Evolutionary conservation across 2,329 filamentous ascomycete species (phyloP), one percentile per base, ranked within the genome.

Genomic region (Lecanicillium sp.): DNA sequence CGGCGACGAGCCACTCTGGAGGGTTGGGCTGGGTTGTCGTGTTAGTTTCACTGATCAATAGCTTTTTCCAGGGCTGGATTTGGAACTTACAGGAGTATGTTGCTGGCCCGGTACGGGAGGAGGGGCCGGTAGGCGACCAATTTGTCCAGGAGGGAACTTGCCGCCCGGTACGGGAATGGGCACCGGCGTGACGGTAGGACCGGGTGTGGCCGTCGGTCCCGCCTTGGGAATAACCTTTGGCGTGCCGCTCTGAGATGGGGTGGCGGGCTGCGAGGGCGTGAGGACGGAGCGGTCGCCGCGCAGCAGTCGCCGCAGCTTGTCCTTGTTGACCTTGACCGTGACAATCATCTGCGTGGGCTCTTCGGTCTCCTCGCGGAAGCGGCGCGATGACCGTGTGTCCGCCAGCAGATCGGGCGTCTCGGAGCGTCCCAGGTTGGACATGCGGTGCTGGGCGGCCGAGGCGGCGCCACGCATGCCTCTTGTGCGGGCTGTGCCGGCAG

Each of bases 401-500:
- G 83, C 83, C 56, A 83, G 84, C 55, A 70, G 54, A 63, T 97
- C 93, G 3, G 93, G 93, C 0, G 93, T 97, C 62, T 90, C 87
- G 26, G 91, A 96, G 52, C 93, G 84, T 42, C 83, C 82, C 42
- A 88, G 63, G 54, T 87, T 85, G 29, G 84, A 84, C 81, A 97
- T 91, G 48, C 90, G 86, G 54, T 89, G 87, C 62, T 91, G 87
- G 4, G 91, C 91, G 36, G 85, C 86, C 21, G 83, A 84, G 14
- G 91, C 91, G 14, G 91, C 91, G 45, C 89, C 90, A 49, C 91
- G 84, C 79, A 96, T 90, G 41, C 86, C 86, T 62, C 91, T 80
- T 8, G 90, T 95, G 53, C 91, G 80, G 30, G 90, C 84, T 2
- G 90, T 95, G 38, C 88, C 89, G 41, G 77, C 71, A 30, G 80